These are phyloP conservation scores for Beverwykella pulmonaria DNA, from an alignment of 495 filamentous ascomycete genomes.

Conservation along the genomic window DNA sequence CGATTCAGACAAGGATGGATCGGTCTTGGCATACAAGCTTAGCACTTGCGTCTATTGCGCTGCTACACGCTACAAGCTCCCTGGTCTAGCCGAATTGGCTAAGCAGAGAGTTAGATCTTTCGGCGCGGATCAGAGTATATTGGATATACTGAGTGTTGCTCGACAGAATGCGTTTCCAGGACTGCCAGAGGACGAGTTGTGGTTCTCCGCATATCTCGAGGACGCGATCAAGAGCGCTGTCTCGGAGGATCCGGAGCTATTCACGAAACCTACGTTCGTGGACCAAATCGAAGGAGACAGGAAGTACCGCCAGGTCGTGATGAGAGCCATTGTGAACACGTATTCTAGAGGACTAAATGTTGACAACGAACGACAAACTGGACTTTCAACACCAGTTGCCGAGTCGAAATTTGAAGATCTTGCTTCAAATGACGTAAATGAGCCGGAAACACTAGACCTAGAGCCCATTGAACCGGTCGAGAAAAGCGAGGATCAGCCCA, in stretches of 20 bases:
- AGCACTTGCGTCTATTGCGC: conserved; percentile 18
- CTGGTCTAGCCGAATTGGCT: conserved; percentile 14
- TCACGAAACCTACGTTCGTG: conserved; percentile 8
- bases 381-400: not conserved
- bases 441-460: not conserved
- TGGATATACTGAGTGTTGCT: conserved; percentile 19
- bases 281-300: conserved; percentile 21
- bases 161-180: conserved; percentile 15
- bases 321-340: conserved; percentile 17
- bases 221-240: conserved; percentile 13
- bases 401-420: not conserved
- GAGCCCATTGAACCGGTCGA: not conserved
- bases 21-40: conserved; percentile 1
- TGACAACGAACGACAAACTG: not conserved
- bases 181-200: conserved; percentile 11
- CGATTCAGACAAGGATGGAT: not conserved
- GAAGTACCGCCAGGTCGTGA: conserved; percentile 9
- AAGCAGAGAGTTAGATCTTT: conserved; percentile 9
- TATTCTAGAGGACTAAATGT: not conserved
- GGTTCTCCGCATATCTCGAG: conserved; percentile 22
- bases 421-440: not conserved
- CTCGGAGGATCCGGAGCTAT: conserved; percentile 11
- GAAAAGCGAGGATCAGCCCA: not conserved
- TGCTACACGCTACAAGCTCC: conserved; percentile 19
- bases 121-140: conserved; percentile 7